Percentiles rank a stretch among this genome's conserved stretches.
These are phyloP conservation scores for Phialophora tarda DNA, from an alignment of 2,329 filamentous ascomycete genomes.

Conservation along the genomic window DNA sequence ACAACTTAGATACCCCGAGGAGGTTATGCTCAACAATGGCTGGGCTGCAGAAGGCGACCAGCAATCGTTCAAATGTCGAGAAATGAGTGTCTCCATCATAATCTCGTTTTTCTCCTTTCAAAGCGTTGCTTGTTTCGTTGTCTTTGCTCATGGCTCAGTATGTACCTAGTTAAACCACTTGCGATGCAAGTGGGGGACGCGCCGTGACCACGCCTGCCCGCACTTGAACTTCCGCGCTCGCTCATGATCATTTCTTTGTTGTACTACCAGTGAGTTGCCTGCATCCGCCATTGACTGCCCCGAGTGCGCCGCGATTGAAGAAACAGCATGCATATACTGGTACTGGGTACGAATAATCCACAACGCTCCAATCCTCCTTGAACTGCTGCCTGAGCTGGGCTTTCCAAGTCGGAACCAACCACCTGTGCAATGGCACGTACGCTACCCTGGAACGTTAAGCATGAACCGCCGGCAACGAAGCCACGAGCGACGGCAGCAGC, in stretches of 20 bases:
- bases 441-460: constrained; percentile 33
- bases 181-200: background rate
- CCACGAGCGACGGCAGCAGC: constrained; percentile 10
- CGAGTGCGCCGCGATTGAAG: background rate
- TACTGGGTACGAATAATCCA: constrained; percentile 8
- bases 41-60: background rate
- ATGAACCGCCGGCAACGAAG: constrained; percentile 24
- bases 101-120: background rate
- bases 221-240: background rate
- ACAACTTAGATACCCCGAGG: constrained; percentile 23
- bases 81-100: background rate
- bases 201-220: background rate
- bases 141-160: background rate
- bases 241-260: background rate
- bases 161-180: background rate
- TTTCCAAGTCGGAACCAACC: background rate
- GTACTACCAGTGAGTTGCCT: background rate
- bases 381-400: background rate
- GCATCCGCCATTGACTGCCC: background rate
- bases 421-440: constrained; percentile 35
- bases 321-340: constrained; percentile 20
- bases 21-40: background rate
- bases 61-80: background rate
- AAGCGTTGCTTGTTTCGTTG: background rate
- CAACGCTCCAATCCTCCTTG: constrained; percentile 30